These are phyloP conservation scores for Spergularia marina DNA, from an alignment of 148 eudicot species.

Conservation along the genomic window DNA sequence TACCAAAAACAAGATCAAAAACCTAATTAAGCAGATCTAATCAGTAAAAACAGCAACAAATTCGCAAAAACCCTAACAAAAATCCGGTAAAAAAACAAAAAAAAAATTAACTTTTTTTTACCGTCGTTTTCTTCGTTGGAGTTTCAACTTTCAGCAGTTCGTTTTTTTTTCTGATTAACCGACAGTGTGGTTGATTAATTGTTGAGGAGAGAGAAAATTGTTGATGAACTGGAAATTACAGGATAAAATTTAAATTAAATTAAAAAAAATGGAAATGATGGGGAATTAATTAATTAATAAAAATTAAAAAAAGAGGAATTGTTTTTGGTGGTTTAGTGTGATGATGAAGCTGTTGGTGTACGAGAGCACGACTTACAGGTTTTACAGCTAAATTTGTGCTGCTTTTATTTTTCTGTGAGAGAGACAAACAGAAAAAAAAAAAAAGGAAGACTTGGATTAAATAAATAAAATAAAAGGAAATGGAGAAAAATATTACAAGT, in stretches of 20 bases:
- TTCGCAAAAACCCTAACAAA: slow-evolving; percentile 15
- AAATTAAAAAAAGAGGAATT: not conserved
- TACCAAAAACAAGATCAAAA: not conserved
- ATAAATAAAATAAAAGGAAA: too few species aligned
- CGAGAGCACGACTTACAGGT: not conserved
- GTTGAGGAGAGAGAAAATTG: slow-evolving; percentile 10
- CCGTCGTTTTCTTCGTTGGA: not conserved
- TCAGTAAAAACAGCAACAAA: not conserved
- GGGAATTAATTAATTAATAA: not conserved
- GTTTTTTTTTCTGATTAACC: too few species aligned
- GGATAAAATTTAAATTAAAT: not conserved
- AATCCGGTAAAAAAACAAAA: not conserved
- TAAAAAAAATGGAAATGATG: not conserved
- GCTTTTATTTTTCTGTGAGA: not conserved
- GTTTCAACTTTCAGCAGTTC: not conserved
- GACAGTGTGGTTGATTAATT: not conserved
- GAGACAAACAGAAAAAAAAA: not conserved
- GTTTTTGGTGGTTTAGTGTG: too few species aligned
- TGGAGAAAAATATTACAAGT: too few species aligned
- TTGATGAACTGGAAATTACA: too few species aligned
- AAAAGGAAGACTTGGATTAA: not conserved
- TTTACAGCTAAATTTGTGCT: slow-evolving; percentile 26
- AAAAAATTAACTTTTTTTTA: not conserved
- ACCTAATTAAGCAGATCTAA: slow-evolving; percentile 23
- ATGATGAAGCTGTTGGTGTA: too few species aligned